Conservation (phyloP, 441 rosid genomes). For the Erodium moschatum region DNA sequence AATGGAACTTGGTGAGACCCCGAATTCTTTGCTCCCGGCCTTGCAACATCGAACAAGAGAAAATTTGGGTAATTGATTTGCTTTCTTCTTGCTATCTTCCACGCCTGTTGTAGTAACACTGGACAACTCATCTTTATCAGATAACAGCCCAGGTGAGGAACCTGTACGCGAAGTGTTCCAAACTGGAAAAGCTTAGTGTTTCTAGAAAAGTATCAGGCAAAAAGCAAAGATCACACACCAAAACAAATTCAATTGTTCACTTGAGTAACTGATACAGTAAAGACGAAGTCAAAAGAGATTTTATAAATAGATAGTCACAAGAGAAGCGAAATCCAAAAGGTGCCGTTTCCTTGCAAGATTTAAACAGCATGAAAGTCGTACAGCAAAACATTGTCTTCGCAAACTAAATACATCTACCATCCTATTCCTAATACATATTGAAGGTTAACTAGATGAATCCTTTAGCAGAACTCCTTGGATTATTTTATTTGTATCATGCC, state of each 20-base stretch:
- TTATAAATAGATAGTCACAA: not conserved
- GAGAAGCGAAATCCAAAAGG: not conserved
- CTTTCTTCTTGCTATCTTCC: constrained; percentile 10
- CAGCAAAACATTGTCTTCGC: too few relatives aligned
- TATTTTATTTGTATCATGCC: too few relatives aligned
- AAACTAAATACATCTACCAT: too few relatives aligned
- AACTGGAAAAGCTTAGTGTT: constrained; percentile 14
- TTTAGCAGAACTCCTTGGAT: too few relatives aligned
- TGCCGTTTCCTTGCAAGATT: not conserved
- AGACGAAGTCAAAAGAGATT: not conserved
- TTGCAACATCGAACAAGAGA: constrained; percentile 19
- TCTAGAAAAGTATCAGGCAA: not conserved
- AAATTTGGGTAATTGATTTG: constrained; percentile 10
- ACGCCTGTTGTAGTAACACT: constrained; percentile 11
- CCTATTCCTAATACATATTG: too few relatives aligned
- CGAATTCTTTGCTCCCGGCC: constrained; percentile 9
- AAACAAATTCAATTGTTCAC: not conserved
- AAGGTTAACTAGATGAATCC: too few relatives aligned
- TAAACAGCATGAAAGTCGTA: too few relatives aligned
- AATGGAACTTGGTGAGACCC: constrained; percentile 12
- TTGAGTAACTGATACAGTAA: not conserved
- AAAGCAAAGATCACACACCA: not conserved
- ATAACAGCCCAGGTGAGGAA: constrained; percentile 12
- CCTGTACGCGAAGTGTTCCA: constrained; percentile 17
- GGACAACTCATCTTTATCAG: constrained; percentile 18